Evolutionary conservation across 805 yeast genomes (phyloP).

Genomic region (Priceomyces castillae): DNA sequence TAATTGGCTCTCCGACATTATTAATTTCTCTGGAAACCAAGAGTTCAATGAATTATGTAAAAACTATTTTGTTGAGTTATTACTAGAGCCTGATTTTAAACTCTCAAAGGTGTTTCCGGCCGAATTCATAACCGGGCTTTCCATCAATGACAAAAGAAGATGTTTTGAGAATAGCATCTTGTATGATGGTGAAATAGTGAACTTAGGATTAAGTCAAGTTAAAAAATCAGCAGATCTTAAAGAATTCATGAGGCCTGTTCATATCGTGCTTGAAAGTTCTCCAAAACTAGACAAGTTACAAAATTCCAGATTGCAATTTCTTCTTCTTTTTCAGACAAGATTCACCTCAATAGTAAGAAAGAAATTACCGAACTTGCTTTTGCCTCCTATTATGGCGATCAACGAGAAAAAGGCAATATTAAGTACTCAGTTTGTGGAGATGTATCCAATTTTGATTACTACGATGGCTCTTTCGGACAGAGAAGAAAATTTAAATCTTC

Average conservation of each 20-base stretch:
- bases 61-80: slow-evolving; percentile 36
- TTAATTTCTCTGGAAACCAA: slow-evolving; percentile 19
- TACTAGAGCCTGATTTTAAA: slow-evolving; percentile 35
- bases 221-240: slow-evolving; percentile 9
- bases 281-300: slow-evolving; percentile 18
- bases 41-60: slow-evolving; percentile 22
- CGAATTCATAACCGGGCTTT: slow-evolving; percentile 18
- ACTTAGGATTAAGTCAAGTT: slow-evolving; percentile 19
- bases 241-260: slow-evolving; percentile 16
- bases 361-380: slow-evolving; percentile 44
- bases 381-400: slow-evolving; percentile 57
- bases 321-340: slow-evolving; percentile 59
- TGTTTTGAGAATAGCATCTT: slow-evolving; percentile 34
- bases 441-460: slow-evolving; percentile 50
- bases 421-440: slow-evolving; percentile 51
- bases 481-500: slow-evolving; percentile 43
- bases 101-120: slow-evolving; percentile 31
- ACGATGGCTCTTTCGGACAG: slow-evolving; percentile 49
- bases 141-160: slow-evolving; percentile 14
- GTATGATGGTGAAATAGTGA: slow-evolving; percentile 24
- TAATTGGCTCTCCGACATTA: slow-evolving; percentile 50
- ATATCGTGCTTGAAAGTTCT: slow-evolving; percentile 12
- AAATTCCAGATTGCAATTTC: slow-evolving; percentile 54
- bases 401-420: slow-evolving; percentile 45
- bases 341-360: slow-evolving; percentile 52